These are phyloP conservation scores for Heterotrichella gracilis DNA, from an alignment of 352 stramenopile genomes.

Conservation along the genomic window DNA sequence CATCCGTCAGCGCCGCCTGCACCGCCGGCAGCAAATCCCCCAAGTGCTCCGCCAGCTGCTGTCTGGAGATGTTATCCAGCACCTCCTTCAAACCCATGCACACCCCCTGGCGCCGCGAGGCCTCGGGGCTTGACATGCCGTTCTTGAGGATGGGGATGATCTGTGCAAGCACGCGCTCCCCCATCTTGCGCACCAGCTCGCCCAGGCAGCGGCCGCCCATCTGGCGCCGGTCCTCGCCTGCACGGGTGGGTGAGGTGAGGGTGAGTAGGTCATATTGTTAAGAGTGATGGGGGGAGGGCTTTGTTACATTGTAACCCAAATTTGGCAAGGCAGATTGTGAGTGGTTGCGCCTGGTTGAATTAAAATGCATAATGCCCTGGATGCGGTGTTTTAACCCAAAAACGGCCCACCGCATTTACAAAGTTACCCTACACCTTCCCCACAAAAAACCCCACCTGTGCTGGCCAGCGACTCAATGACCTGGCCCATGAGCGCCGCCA, in stretches of 20 bases:
- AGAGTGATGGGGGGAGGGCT: too few relatives aligned
- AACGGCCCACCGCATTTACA: too few relatives aligned
- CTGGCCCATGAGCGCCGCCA: constrained; percentile 65
- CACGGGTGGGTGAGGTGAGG: too few relatives aligned
- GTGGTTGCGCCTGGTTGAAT: too few relatives aligned
- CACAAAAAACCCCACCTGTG: too few relatives aligned
- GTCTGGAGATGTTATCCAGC: constrained; percentile 60
- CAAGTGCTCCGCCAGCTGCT: constrained; percentile 74
- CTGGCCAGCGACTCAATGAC: constrained; percentile 73
- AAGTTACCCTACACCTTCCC: too few relatives aligned
- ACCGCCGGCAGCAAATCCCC: constrained; percentile 73
- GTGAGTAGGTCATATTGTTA: too few relatives aligned
- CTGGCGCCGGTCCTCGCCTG: constrained; percentile 46
- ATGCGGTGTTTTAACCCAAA: too few relatives aligned
- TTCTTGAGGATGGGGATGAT: constrained; percentile 84
- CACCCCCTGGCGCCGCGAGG: constrained; percentile 45
- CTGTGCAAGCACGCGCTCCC: constrained; percentile 82
- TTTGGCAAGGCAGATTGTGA: too few relatives aligned
- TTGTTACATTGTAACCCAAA: too few relatives aligned
- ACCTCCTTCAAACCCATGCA: constrained; percentile 90
- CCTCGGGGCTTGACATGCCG: constrained; percentile 39
- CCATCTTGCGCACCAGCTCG: constrained; percentile 92
- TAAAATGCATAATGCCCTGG: too few relatives aligned
- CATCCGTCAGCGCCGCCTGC: constrained; percentile 81
- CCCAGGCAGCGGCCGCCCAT: constrained; percentile 63